Base-by-base conservation (phyloP, 371 early-diverging fungal species). In the Mucor sp. region DNA sequence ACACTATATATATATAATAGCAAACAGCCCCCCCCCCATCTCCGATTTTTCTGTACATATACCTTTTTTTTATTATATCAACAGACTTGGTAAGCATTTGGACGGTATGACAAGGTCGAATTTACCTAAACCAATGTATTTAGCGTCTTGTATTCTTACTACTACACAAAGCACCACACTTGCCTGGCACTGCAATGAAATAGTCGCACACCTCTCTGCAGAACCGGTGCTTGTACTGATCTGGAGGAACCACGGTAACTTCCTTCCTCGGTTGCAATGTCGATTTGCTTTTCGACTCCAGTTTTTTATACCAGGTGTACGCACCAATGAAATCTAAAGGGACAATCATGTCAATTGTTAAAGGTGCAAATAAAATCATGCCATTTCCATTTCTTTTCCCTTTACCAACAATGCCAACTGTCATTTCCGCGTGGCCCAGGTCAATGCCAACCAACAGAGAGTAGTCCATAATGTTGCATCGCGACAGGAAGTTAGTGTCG, bases 301-400 rank as follows among this genome's bases (percentile, higher is more conserved):
- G 81, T 67, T 91, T 89, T 78, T 97, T 97, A 81, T 94, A 95
- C 95, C 95, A 97, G 0, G 97, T 97, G 70, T 91, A 97, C 0
- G 97, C 91, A 19, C 97, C 90, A 75, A 97, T 96, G 71, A 93
- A 97, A 76, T 97, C 97, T 90, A 5, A 4, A 35, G 11, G n/a
- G n/a, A n/a, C n/a, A n/a, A 35, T 27, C 27, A 53, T 15, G 27
- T 53, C 27, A 27, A 53, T 23, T n/a, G 17, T 47, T 12, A 30
- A 6, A 35, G 12, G 44, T 19, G 6, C 37, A 27, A 58, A 15
- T 30, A 41, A 63, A 58, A 65, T 61, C 65, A 68, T 65, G 55
- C 44, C 27, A 68, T 33, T 60, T 43, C 19, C 12, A 12, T 12
- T 12, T 2, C 30, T 30, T 2, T 33, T 28, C 7, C 39, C 9